Evolutionary conservation across 1,139 yeast species (phyloP).

Genomic region (Diutina pseudorugosa): DNA sequence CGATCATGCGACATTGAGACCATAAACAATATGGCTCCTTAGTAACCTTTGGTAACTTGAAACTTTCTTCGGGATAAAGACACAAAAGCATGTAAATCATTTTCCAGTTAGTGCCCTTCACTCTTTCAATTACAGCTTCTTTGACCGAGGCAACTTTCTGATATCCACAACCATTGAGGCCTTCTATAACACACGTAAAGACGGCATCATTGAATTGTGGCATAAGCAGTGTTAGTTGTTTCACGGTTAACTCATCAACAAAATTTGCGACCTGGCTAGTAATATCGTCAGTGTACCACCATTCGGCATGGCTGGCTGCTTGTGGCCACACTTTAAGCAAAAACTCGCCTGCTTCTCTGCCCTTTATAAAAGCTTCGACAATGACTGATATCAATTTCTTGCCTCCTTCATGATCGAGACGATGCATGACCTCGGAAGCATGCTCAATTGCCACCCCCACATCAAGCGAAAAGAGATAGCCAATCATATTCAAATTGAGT

Average conservation of each 20-base stretch:
- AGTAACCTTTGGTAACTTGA: background rate
- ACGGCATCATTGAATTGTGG: constrained; percentile 3
- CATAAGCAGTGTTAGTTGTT: constrained; percentile 25
- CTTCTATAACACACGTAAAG: constrained; percentile 22
- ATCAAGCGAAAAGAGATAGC: constrained; percentile 34
- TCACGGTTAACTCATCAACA: constrained; percentile 31
- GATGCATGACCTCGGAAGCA: constrained; percentile 5
- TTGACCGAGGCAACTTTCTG: background rate
- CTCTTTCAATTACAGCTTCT: background rate
- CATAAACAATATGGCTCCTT: background rate
- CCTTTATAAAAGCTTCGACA: constrained; percentile 37
- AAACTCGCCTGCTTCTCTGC: constrained; percentile 47
- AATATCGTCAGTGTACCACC: constrained; percentile 20
- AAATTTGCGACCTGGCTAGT: constrained; percentile 24
- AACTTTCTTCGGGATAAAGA: background rate
- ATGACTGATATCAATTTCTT: constrained; percentile 23
- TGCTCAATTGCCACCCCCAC: constrained; percentile 10
- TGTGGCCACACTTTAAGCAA: constrained; percentile 32
- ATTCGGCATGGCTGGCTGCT: constrained; percentile 10
- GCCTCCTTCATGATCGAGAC: background rate
- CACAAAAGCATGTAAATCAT: background rate
- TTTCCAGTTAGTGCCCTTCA: background rate
- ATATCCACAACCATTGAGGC: constrained; percentile 14
- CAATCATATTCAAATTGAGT: constrained; percentile 33
- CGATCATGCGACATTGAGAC: background rate